Base-by-base conservation (phyloP, 306 rosid genomes). In the Sophora flavescens region DNA sequence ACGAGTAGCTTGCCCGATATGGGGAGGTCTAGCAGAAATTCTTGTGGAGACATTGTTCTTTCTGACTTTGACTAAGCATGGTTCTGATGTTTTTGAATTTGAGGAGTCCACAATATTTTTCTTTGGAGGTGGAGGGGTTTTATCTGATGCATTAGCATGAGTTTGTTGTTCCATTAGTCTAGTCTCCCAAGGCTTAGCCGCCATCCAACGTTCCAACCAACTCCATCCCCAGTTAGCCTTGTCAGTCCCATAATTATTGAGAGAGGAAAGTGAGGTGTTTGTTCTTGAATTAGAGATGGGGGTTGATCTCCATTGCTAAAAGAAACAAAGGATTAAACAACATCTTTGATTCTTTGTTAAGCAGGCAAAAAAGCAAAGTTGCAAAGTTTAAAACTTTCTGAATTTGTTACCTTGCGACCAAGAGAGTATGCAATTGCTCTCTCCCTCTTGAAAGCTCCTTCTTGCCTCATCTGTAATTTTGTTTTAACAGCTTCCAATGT, bases 131-230 rank as follows among this genome's bases (percentile, higher is more conserved):
- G 88, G 89, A 12, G 52, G 52, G 2, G 97, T 90, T 72, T 84
- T 82, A 41, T 85, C 89, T 15, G 84, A 63, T 17, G 83, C 74
- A 30, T 85, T 93, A 6, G 68, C 16, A 1, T 84, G 91, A 17
- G 92, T 82, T 70, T 92, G 87, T 81, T 92, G 87, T 81, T 92
- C 98, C 96, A 92, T 96, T 68, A 96, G 82, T 75, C 98, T 89
- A 51, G 87, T 88, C 82, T 96, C 99, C 99, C 99, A 96, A 2
- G 99, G 99, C 83, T 92, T 96, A 3, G 98, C 98, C 33, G 98
- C 93, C 99, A 96, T 96, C 99, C 99, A 96, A 10, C 99, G 89
- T 80, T 96, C 99, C 79, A 96, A 84, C 99, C 99, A 96, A 69
- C 90, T 96, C 99, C 99, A 96, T 50, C 99, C 99, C 87, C 90